Conservation (phyloP, 2,329 filamentous ascomycete genomes). For the Ambrosiella beaveri region DNA sequence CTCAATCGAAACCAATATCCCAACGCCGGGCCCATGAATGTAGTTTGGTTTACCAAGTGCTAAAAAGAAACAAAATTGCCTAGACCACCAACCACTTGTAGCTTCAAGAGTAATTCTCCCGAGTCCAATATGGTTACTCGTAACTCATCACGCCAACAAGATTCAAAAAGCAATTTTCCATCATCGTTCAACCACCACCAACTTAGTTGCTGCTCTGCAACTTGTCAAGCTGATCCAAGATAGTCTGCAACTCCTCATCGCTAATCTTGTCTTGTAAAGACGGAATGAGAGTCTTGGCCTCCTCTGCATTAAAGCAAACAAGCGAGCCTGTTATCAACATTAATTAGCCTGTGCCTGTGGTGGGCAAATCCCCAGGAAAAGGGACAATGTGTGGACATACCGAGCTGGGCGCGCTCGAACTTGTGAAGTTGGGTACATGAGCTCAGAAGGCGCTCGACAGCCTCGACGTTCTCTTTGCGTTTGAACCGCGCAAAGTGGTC, state of each 20-base stretch:
- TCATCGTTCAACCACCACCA: background rate
- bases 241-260: conserved; percentile 71
- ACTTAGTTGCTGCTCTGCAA: conserved; percentile 28
- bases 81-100: background rate
- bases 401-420: conserved; percentile 86
- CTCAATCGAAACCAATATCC: background rate
- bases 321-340: conserved; percentile 48
- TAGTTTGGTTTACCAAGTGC: background rate
- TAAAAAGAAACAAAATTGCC: background rate
- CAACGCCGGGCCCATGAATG: conserved; percentile 6
- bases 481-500: conserved; percentile 94
- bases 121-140: no score
- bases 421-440: conserved; percentile 65
- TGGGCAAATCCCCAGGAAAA: no score
- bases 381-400: conserved; percentile 28
- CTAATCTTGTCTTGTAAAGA: conserved; percentile 76
- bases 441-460: conserved; percentile 75
- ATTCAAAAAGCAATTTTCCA: background rate
- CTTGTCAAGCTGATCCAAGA: conserved; percentile 83
- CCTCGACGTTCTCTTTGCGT: conserved; percentile 82
- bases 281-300: conserved; percentile 91
- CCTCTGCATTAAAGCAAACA: conserved; percentile 82
- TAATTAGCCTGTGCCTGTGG: conserved; percentile 2
- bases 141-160: background rate
- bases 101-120: background rate